Base-by-base conservation (phyloP, 2,329 filamentous ascomycete species). In the Polytolypa hystricis region DNA sequence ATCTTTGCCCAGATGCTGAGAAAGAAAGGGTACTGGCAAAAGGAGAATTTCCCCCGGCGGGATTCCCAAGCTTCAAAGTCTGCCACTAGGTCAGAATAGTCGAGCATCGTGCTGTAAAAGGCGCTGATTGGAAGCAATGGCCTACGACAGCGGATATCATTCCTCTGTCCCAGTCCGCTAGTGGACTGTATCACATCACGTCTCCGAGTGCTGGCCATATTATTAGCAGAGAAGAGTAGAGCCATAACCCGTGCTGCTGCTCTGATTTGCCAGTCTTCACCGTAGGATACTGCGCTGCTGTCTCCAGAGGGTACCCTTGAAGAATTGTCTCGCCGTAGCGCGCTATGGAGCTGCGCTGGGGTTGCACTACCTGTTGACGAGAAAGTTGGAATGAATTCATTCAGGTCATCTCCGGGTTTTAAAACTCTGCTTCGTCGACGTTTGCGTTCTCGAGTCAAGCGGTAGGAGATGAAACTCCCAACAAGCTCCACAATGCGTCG, bases 1-100 rank as follows among this genome's bases (percentile, higher is more conserved):
- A 91, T 93, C 59, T 95, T 95, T 18, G 86, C 81, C 67, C 84
- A 87, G 45, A 95, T 86, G 43, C 85, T 93, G 27, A 95, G 68
- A 47, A 94, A 79, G 51, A 94, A 93, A 0, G 87, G 85, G 50
- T 93, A 93, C 54, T 93, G 84, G 54, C 86, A 94, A 53, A 95
- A 93, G 0, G 83, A 74, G 53, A 94, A 94, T 46, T 77, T 84
- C 14, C 71, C 70, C 35, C 72, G 71, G 45, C 73, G 79, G 4
- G 74, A 71, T 54, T 93, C 86, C 87, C 87, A 95, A 7, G 76
- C 71, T 51, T 93, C 84, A 50, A 93, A 94, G 54, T 95, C 87
- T 0, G 74, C 74, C 31, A 91, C 74, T 5, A 94, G 68, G 52
- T 94, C 84, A n/a, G 79, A 75, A 49, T 84, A 85, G 54, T 95